Conservation (phyloP, 805 yeast species). For the Yarrowia osloensis region DNA sequence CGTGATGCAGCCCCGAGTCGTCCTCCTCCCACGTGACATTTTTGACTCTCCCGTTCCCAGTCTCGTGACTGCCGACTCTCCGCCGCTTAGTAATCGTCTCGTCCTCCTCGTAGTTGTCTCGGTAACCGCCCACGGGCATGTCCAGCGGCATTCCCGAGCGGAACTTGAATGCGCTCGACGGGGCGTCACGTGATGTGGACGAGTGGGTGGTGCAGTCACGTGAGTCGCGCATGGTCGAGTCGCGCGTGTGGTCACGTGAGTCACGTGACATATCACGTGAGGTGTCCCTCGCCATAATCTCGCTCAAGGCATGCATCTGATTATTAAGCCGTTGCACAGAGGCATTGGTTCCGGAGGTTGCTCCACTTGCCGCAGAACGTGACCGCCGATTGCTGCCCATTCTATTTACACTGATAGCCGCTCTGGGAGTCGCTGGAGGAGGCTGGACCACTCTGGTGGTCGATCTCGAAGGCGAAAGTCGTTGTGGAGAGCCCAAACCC, state of each 20-base stretch:
- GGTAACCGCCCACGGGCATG: not conserved
- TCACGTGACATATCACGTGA: not conserved
- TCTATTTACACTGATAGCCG: conserved; percentile 5
- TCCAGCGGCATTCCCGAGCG: conserved; percentile 14
- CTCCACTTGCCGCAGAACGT: not conserved
- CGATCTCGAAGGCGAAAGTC: conserved; percentile 4
- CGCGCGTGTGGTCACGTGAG: not conserved
- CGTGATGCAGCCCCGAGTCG: not conserved
- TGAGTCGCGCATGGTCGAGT: not conserved
- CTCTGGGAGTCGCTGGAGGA: conserved; percentile 21
- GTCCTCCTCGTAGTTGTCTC: not conserved
- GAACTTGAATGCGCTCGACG: not conserved
- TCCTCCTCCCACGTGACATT: conserved; percentile 11
- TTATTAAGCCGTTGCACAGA: not conserved
- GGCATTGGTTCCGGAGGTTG: too few species aligned
- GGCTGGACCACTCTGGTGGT: not conserved
- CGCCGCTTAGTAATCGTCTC: conserved; percentile 13
- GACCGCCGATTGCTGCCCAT: not conserved
- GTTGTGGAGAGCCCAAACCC: conserved; percentile 7
- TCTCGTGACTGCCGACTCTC: not conserved
- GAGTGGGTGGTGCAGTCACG: not conserved
- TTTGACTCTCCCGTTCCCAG: not conserved
- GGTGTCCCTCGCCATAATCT: not conserved
- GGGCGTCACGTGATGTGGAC: not conserved
- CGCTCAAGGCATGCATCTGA: conserved; percentile 1